Conservation (phyloP, 2,329 filamentous ascomycete species). For the Neophaeococcomyces aloes region DNA sequence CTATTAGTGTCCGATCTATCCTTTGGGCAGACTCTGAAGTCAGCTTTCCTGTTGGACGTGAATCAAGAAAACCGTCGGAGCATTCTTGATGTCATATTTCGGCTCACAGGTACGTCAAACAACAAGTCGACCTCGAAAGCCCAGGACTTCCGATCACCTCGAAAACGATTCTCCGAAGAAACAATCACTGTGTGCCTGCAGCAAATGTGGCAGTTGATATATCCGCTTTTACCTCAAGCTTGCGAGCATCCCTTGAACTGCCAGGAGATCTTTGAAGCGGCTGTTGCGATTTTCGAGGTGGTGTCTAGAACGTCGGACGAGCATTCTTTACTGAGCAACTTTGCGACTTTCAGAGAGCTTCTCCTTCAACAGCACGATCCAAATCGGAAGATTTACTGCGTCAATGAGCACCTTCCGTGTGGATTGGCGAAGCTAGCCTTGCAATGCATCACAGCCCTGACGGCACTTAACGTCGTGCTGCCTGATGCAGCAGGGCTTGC, state of each 20-base stretch:
- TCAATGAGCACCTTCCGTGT: constrained; percentile 28
- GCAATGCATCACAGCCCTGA: constrained; percentile 18
- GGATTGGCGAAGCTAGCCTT: constrained; percentile 29
- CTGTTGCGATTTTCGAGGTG: constrained; percentile 33
- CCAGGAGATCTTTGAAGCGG: constrained; percentile 38
- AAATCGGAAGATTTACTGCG: constrained; percentile 12
- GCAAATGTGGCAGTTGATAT: constrained; percentile 37
- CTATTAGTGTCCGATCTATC: constrained; percentile 13
- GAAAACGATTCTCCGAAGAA: constrained; percentile 17
- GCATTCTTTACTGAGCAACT: constrained; percentile 15
- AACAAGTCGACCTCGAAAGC: constrained; percentile 16
- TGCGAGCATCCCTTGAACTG: constrained; percentile 29
- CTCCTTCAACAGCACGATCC: constrained; percentile 34
- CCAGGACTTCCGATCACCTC: constrained; percentile 15
- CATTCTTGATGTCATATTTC: constrained; percentile 30
- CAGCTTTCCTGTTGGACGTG: constrained; percentile 26
- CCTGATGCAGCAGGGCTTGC: constrained; percentile 32
- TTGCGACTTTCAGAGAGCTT: constrained; percentile 31
- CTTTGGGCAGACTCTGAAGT: constrained; percentile 13
- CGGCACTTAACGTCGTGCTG: constrained; percentile 8
- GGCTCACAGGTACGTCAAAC: constrained; percentile 28
- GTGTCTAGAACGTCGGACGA: constrained; percentile 25
- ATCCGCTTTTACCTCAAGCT: constrained; percentile 31
- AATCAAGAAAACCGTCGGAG: constrained; percentile 27
- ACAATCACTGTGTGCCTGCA: constrained; percentile 26